phyloP scores from a whole-genome alignment of 1,284 basidiomycete genomes.

The Wolfiporia cocos region DNA sequence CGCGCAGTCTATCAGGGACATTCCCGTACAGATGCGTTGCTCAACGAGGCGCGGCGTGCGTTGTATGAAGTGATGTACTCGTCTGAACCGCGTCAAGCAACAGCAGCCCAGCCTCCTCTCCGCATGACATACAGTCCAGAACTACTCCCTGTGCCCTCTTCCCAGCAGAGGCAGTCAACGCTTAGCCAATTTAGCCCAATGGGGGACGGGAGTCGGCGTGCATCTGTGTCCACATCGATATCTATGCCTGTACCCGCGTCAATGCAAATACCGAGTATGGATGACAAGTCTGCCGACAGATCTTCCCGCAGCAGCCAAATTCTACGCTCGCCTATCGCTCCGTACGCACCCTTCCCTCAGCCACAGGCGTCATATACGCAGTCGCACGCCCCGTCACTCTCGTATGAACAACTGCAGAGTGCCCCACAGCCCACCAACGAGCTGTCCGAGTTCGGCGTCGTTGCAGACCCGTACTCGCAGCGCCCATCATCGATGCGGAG shows the following conservation, averaged over 20 bases:
- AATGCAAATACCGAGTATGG: not conserved
- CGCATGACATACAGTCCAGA: not conserved
- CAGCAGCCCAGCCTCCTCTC: constrained; percentile 1
- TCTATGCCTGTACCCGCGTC: constrained; percentile 2
- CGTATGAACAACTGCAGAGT: constrained; percentile 5
- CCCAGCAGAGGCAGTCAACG: constrained; percentile 3
- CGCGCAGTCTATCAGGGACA: constrained; percentile 70
- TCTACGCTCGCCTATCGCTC: constrained; percentile 2
- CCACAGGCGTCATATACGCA: constrained; percentile 3
- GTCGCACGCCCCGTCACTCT: constrained; percentile 5
- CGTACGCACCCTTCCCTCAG: constrained; percentile 11
- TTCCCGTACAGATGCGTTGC: constrained; percentile 52
- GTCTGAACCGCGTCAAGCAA: constrained; percentile 27
- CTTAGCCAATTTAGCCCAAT: not conserved
- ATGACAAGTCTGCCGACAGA: not conserved
- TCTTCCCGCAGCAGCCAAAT: constrained; percentile 3
- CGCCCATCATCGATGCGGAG: constrained; percentile 18
- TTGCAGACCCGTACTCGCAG: constrained; percentile 9
- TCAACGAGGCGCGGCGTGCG: constrained; percentile 58
- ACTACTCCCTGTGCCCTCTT: constrained; percentile 6
- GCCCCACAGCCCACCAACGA: constrained; percentile 8
- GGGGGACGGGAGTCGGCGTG: constrained; percentile 6
- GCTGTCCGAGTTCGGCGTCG: constrained; percentile 23
- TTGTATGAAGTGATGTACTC: constrained; percentile 52
- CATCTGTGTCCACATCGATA: constrained; percentile 1